Percentiles rank a stretch among this genome's conserved stretches.
Conservation (phyloP, 1,284 basidiomycete species). For the Cystobasidium slooffiae region DNA sequence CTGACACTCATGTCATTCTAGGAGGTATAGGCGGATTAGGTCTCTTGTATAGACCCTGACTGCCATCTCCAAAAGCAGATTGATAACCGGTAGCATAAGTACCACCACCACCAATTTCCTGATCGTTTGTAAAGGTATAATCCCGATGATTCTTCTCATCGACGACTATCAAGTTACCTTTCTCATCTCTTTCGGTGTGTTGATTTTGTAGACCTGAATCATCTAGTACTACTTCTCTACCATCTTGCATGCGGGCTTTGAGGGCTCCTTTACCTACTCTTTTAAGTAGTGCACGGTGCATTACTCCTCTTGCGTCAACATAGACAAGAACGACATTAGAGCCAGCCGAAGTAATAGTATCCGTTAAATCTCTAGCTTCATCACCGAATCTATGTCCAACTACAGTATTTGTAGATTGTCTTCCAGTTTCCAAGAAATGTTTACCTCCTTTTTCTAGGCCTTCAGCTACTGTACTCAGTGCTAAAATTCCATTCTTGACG, state of each 20-base stretch:
- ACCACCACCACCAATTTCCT: not conserved
- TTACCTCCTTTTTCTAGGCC: conserved; percentile 54
- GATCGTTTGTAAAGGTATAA: conserved; percentile 18
- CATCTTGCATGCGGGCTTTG: conserved; percentile 50
- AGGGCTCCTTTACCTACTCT: conserved; percentile 53
- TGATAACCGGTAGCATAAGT: conserved; percentile 12
- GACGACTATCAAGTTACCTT: conserved; percentile 37
- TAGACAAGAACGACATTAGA: conserved; percentile 55
- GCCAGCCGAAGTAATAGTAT: conserved; percentile 51
- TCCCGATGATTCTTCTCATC: conserved; percentile 24
- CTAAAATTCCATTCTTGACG: conserved; percentile 53
- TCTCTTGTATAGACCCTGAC: conserved; percentile 1
- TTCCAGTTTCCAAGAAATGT: conserved; percentile 50
- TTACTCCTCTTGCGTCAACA: conserved; percentile 55
- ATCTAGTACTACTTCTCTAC: conserved; percentile 40
- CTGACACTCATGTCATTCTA: conserved; percentile 1
- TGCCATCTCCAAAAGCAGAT: conserved; percentile 11
- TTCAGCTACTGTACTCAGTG: conserved; percentile 53
- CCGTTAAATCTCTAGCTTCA: conserved; percentile 54
- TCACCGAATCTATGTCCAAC: conserved; percentile 56
- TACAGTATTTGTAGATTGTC: conserved; percentile 53
- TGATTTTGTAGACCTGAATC: conserved; percentile 36
- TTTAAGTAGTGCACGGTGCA: conserved; percentile 54
- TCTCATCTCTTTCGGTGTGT: conserved; percentile 40
- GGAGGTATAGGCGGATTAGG: conserved; percentile 5